Base-by-base conservation (phyloP, 306 rosid genomes). In the Trichosanthes truncata region DNA sequence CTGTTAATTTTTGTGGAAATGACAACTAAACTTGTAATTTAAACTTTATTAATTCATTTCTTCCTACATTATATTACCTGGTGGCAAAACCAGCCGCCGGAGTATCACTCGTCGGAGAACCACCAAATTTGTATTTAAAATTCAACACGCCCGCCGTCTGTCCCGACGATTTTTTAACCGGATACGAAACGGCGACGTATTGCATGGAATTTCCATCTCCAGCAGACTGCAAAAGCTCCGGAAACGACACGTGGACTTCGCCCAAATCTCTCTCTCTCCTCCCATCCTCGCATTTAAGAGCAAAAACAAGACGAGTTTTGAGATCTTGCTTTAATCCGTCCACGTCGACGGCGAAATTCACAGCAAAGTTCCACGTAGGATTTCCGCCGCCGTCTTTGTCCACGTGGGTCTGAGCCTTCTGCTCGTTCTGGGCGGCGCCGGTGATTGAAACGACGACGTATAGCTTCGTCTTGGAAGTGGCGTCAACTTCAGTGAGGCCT, bases 401-500 rank as follows among this genome's bases (percentile, higher is more conserved):
- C 3, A 85, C 85, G 7, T 72, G 69, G 31, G 98, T 87, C 40
- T 82, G 86, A 62, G 81, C 76, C 7, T 13, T 78, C 56, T 86
- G 92, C 6, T 65, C 49, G 9, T 65, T 13, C 3, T 10, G 1
- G 1, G 81, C 29, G 53, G 89, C 91, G 52, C 91, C 97, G 78
- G 80, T 0, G 91, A 94, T 78, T 0, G 88, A 84, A 56, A 89
- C 90, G 84, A 88, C 93, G 45, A 84, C 97, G 88, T 88, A 92
- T 0, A 88, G 91, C 33, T 88, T 88, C 92, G 89, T 90, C 85
- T 92, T 92, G 65, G 93, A 78, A 9, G 89, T 26, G 8, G 83
- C 77, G 60, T 81, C 89, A 0, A 87, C 93, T 41, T 87, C 81
- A 18, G 91, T 83, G 76, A 94, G 85, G 56, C 84, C 92, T 18